Percentiles rank a stretch among this genome's conserved stretches.
These are phyloP conservation scores for Dimargaris cristalligena DNA, from an alignment of 192 early-diverging fungal genomes.

Conservation along the genomic window DNA sequence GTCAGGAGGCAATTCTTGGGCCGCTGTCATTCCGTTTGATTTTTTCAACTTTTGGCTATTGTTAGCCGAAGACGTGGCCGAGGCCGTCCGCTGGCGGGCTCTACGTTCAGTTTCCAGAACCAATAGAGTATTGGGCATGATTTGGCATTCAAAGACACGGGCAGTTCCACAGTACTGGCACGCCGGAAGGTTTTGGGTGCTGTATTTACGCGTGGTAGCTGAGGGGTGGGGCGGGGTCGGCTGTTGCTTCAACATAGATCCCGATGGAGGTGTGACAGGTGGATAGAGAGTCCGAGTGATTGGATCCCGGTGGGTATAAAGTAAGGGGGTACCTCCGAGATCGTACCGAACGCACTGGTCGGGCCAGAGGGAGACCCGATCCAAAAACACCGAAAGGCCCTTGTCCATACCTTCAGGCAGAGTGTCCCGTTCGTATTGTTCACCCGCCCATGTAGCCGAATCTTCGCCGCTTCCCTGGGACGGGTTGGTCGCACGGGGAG, in stretches of 20 bases:
- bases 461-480: conserved; percentile 17
- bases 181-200: conserved; percentile 26
- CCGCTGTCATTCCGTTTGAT: conserved; percentile 12
- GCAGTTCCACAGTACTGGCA: conserved; percentile 49
- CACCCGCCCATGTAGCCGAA: conserved; percentile 48
- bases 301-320: conserved; percentile 40
- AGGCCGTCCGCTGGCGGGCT: not conserved
- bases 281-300: conserved; percentile 27
- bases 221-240: no score
- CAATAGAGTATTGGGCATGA: conserved; percentile 76
- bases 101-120: conserved; percentile 44
- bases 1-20: conserved; percentile 15
- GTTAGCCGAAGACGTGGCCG: not conserved
- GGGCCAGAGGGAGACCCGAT: conserved; percentile 48
- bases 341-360: conserved; percentile 76
- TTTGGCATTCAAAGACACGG: conserved; percentile 76
- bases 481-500: conserved; percentile 25
- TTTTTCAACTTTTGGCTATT: not conserved
- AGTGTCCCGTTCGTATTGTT: conserved; percentile 60
- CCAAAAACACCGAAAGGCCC: conserved; percentile 64
- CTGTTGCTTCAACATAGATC: no score
- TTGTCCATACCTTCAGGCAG: conserved; percentile 59
- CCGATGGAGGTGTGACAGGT: no score
- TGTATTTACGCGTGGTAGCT: no score
- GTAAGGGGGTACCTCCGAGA: conserved; percentile 45